A percentile compares a stretch with the other conserved stretches of the same genome.
Evolutionary conservation across 805 yeast species (phyloP).

Genomic region (Barnettozyma californica): DNA sequence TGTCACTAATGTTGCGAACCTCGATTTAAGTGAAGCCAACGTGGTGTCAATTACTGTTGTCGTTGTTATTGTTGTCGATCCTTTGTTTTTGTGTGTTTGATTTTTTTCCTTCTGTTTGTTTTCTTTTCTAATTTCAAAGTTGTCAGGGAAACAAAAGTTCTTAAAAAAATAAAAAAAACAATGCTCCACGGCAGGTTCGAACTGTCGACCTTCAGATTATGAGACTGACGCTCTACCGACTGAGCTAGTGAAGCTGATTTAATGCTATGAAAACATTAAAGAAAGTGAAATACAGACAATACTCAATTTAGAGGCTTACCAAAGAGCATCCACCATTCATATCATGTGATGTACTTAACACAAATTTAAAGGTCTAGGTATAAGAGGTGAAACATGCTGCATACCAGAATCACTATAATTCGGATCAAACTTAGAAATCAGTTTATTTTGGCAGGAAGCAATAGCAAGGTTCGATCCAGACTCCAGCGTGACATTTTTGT

Average conservation of each 20-base stretch:
- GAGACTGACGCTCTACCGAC: conserved; percentile 57
- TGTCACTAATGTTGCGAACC: too few relatives aligned
- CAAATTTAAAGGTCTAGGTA: too few relatives aligned
- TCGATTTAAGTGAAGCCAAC: neutral
- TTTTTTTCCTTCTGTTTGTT: conserved; percentile 3
- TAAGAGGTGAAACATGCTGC: too few relatives aligned
- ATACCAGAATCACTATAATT: too few relatives aligned
- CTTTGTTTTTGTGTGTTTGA: neutral
- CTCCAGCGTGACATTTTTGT: too few relatives aligned
- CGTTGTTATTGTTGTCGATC: neutral
- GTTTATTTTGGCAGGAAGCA: too few relatives aligned
- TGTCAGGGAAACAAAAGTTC: neutral
- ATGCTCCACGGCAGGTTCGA: conserved; percentile 49
- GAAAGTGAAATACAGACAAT: too few relatives aligned
- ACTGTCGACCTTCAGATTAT: conserved; percentile 53
- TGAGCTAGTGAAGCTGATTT: conserved; percentile 44
- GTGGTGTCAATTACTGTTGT: neutral
- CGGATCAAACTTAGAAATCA: too few relatives aligned
- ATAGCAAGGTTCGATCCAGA: too few relatives aligned
- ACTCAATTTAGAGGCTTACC: too few relatives aligned
- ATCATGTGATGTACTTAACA: too few relatives aligned
- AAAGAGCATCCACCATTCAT: too few relatives aligned
- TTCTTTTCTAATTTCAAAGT: neutral
- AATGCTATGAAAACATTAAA: neutral
- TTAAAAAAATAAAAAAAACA: conserved; percentile 16